Evolutionary conservation across 2,329 filamentous ascomycete genomes (phyloP).

Genomic region (Clarireedia sp.): DNA sequence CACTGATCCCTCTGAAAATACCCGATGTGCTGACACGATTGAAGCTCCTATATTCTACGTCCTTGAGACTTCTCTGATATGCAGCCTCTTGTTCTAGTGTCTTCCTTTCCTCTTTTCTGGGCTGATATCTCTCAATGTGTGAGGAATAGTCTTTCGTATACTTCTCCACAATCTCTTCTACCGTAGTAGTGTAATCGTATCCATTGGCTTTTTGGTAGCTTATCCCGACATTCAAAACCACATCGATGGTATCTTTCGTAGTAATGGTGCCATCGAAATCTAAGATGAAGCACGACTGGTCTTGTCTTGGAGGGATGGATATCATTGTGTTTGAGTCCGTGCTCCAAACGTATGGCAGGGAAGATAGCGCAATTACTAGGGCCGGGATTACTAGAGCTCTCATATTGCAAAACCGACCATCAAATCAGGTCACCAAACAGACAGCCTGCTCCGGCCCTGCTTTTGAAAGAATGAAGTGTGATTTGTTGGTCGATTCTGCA

Average conservation of each 20-base stretch:
- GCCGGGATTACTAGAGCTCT: too few relatives aligned
- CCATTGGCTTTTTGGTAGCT: constrained; percentile 8
- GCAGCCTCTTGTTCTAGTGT: constrained; percentile 17
- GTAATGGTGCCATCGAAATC: constrained; percentile 31
- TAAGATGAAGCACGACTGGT: constrained; percentile 17
- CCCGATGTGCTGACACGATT: constrained; percentile 19
- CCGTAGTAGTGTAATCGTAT: constrained; percentile 6
- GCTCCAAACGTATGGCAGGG: not conserved
- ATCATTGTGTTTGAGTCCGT: not conserved
- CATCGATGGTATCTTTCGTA: constrained; percentile 23
- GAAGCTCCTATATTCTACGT: constrained; percentile 24
- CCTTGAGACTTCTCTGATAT: constrained; percentile 15
- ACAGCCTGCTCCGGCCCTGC: too few relatives aligned
- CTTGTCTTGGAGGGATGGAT: not conserved
- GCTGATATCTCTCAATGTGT: constrained; percentile 15
- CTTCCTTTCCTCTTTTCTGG: constrained; percentile 13
- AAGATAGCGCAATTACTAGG: not conserved
- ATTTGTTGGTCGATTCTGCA: too few relatives aligned
- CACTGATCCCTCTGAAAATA: constrained; percentile 21
- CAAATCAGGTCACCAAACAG: too few relatives aligned
- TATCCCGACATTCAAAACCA: constrained; percentile 16
- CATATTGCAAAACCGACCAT: too few relatives aligned
- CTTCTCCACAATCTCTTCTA: constrained; percentile 10
- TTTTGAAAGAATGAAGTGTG: too few relatives aligned
- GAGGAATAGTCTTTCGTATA: constrained; percentile 18